Evolutionary conservation across 2,329 filamentous ascomycete species (phyloP).

Genomic region (Sporothrix pseudoabietina): DNA sequence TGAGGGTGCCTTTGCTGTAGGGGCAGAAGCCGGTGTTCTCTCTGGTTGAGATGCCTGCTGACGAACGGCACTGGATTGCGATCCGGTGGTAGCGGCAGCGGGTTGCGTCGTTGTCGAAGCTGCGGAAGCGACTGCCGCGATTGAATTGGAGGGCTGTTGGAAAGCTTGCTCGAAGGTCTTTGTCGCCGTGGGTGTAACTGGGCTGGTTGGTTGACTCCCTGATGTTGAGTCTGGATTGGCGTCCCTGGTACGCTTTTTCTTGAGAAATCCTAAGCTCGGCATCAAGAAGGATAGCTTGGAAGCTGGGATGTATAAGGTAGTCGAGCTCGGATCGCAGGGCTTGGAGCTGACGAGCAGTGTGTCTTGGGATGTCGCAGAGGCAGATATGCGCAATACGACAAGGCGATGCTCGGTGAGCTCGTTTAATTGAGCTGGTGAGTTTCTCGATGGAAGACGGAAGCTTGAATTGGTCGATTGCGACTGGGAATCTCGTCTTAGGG

Average conservation of each 20-base stretch:
- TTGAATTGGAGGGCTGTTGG: constrained; percentile 40
- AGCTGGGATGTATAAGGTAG: constrained; percentile 6
- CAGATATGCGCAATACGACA: constrained; percentile 5
- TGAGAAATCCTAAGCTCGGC: constrained; percentile 94
- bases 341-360: neutral
- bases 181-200: constrained; percentile 60
- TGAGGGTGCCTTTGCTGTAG: constrained; percentile 35
- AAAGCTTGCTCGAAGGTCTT: constrained; percentile 53
- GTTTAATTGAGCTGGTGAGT: neutral
- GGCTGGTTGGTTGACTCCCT: constrained; percentile 65
- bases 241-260: constrained; percentile 99
- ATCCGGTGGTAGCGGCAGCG: constrained; percentile 31
- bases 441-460: neutral
- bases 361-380: neutral
- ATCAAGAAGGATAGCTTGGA: constrained; percentile 52
- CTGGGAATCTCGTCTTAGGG: neutral
- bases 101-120: constrained; percentile 28
- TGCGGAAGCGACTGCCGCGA: constrained; percentile 27
- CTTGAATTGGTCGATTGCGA: neutral
- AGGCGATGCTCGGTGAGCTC: neutral
- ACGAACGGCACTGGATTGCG: constrained; percentile 26
- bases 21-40: constrained; percentile 38
- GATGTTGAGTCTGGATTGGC: constrained; percentile 70
- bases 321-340: constrained; percentile 9
- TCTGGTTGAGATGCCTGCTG: constrained; percentile 37